Conservation (phyloP, 768 basidiomycete genomes). For the Hericium coralloides region DNA sequence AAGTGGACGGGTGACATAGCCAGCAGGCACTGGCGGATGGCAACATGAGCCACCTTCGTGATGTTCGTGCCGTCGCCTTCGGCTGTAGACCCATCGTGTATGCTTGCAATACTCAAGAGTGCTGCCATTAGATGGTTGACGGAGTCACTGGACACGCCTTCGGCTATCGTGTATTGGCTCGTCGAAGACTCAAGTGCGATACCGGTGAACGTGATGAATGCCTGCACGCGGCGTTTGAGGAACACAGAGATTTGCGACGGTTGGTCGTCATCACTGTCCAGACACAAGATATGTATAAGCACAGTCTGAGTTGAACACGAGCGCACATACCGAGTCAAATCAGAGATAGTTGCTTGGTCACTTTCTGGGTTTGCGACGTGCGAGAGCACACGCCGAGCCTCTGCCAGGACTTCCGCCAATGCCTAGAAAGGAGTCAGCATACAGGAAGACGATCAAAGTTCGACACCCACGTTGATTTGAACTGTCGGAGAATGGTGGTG, state of each 20-base stretch:
- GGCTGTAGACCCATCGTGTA: constrained; percentile 20
- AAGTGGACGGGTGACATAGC: constrained; percentile 70
- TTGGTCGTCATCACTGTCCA: constrained; percentile 51
- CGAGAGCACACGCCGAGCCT: constrained; percentile 49
- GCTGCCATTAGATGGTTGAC: constrained; percentile 37
- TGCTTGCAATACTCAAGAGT: constrained; percentile 39
- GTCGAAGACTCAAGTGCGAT: constrained; percentile 33
- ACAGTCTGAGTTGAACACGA: neutral
- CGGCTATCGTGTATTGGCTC: constrained; percentile 14
- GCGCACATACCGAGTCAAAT: constrained; percentile 41
- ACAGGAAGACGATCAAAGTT: neutral
- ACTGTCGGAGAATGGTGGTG: constrained; percentile 40
- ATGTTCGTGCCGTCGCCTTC: constrained; percentile 17
- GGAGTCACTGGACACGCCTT: constrained; percentile 12
- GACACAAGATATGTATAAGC: neutral
- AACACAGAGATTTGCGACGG: constrained; percentile 32
- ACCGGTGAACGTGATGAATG: constrained; percentile 58
- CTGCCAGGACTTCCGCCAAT: constrained; percentile 55
- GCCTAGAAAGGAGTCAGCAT: constrained; percentile 30
- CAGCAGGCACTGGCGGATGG: constrained; percentile 27
- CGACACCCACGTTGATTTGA: constrained; percentile 43
- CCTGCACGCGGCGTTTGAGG: constrained; percentile 53
- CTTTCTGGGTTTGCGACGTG: constrained; percentile 31
- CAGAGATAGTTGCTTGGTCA: constrained; percentile 41
- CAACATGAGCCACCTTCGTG: constrained; percentile 7